phyloP scores from a whole-genome alignment of 2,329 filamentous ascomycete species.

The Capronia coronata region DNA sequence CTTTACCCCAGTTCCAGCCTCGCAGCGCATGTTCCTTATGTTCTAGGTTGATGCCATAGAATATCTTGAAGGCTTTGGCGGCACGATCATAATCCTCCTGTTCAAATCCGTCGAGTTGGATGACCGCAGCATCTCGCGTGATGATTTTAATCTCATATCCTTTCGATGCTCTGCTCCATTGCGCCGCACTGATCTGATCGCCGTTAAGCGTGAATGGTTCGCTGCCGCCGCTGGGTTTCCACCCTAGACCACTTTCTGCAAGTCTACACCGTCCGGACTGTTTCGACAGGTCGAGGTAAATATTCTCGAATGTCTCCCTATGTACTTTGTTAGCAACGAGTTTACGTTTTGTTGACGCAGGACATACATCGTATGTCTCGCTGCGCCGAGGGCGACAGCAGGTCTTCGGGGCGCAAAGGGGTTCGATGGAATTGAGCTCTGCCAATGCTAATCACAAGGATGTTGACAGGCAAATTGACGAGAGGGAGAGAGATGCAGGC shows the following conservation, averaged over 20 bases:
- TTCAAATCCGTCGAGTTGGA: slow-evolving; percentile 91
- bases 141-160: slow-evolving; percentile 92
- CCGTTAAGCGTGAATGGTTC: slow-evolving; percentile 91
- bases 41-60: slow-evolving; percentile 91
- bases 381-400: slow-evolving; percentile 9
- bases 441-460: not conserved
- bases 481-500: not conserved
- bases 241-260: slow-evolving; percentile 87
- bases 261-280: slow-evolving; percentile 89
- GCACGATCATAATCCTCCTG: slow-evolving; percentile 91
- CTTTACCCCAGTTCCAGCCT: slow-evolving; percentile 99
- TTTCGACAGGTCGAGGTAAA: slow-evolving; percentile 92
- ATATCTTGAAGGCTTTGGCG: slow-evolving; percentile 90
- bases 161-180: slow-evolving; percentile 90
- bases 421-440: too few relatives aligned
- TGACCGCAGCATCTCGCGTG: slow-evolving; percentile 73
- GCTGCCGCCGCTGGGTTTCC: slow-evolving; percentile 74
- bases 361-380: slow-evolving; percentile 13
- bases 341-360: not conserved
- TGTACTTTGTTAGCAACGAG: slow-evolving; percentile 1
- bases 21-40: slow-evolving; percentile 88
- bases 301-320: slow-evolving; percentile 93
- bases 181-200: slow-evolving; percentile 74
- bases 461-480: not conserved
- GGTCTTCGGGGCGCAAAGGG: not conserved